These are phyloP conservation scores for Leccinum variabile DNA, from an alignment of 1,284 basidiomycete species.

Conservation along the genomic window DNA sequence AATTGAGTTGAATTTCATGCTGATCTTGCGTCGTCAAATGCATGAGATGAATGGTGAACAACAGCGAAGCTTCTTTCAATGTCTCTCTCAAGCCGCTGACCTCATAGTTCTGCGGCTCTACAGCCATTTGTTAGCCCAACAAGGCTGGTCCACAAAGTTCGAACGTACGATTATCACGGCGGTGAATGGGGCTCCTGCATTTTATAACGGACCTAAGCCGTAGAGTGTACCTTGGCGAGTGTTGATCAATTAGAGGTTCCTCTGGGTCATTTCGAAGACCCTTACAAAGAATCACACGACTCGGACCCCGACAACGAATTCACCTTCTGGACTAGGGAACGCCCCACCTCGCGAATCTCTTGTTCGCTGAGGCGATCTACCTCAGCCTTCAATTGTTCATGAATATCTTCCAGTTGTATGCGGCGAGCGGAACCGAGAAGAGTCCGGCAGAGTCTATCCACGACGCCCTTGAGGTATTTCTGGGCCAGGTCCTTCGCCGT, in stretches of 20 bases:
- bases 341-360: slow-evolving; percentile 17
- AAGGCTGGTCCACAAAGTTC: neutral
- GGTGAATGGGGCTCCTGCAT: neutral
- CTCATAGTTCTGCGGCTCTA: slow-evolving; percentile 19
- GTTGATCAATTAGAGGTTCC: no score
- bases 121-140: neutral
- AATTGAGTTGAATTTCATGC: slow-evolving; percentile 44
- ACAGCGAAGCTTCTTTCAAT: slow-evolving; percentile 27
- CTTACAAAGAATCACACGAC: slow-evolving; percentile 25
- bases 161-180: slow-evolving; percentile 9
- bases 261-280: neutral
- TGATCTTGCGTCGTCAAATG: slow-evolving; percentile 43
- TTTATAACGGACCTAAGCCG: slow-evolving; percentile 11
- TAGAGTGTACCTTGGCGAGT: no score
- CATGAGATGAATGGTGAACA: slow-evolving; percentile 41
- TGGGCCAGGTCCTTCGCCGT: slow-evolving; percentile 24
- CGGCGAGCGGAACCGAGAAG: slow-evolving; percentile 13
- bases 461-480: slow-evolving; percentile 21
- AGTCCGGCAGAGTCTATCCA: slow-evolving; percentile 26
- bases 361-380: slow-evolving; percentile 20
- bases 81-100: slow-evolving; percentile 23
- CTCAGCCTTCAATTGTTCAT: slow-evolving; percentile 25
- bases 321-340: slow-evolving; percentile 26
- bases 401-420: slow-evolving; percentile 29
- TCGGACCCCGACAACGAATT: slow-evolving; percentile 20